Base-by-base conservation (phyloP, 805 yeast species). In the Lipomyces chichibuensis region DNA sequence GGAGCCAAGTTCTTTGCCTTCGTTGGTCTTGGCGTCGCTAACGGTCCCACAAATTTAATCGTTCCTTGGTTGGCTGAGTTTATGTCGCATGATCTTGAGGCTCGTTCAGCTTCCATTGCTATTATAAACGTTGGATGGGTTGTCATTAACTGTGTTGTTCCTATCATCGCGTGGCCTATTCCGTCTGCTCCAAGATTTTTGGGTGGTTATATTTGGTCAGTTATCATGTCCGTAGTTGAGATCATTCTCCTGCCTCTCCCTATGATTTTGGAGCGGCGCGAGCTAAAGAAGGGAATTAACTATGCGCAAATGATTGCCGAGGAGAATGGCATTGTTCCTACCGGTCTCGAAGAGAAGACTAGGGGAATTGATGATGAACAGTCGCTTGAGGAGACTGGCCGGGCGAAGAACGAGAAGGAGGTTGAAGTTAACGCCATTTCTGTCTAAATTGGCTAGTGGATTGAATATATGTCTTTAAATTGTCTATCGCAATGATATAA, bases 1-100 rank as follows among this genome's bases (percentile, higher is more conserved):
- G 74, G 82, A 11, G 87, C 85, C 5, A 86, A 84, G 73, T 85
- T 87, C 87, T 86, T 85, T 77, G 90, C 87, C 0, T 86, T 81
- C 49, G 57, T 69, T 20, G 66, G 58, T 14, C 67, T 64, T 23
- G 72, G 72, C 49, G 53, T 62, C 9, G 67, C 70, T 13, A 63
- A 58, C 55, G 72, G 70, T 17, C 67, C 72, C 7, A 64, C 68
- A 35, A 64, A 64, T 52, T 56, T 69, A 54, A 61, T 66, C 29
- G 43, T 69, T 9, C 68, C 70, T 2, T 67, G 70, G 70, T 52
- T 67, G 7, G 70, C 67, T 25, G 70, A 67, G 55, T 32, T 5
- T 17, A 11, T 59, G 35, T 61, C 70, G 17, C 70, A 67, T 37
- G 70, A 67, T 20, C 62, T 67, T 23, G 70, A 67, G 37, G 70